Percentiles rank a stretch among this genome's conserved stretches.
Evolutionary conservation across 257 asterid species (phyloP).

Genomic region (Nicotiana tabacum): DNA sequence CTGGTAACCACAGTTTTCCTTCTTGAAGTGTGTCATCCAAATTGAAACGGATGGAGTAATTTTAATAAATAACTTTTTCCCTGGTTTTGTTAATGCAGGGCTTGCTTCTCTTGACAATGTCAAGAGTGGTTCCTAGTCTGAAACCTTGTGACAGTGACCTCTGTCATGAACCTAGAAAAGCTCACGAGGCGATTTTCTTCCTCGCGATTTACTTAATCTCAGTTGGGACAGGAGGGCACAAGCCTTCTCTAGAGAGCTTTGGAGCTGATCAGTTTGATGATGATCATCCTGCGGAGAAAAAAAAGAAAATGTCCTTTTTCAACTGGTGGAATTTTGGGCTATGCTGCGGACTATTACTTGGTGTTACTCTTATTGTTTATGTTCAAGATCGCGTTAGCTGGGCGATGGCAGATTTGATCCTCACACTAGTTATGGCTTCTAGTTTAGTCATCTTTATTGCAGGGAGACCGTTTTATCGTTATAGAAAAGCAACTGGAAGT

Average conservation of each 20-base stretch:
- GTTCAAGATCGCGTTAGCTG: constrained; percentile 57
- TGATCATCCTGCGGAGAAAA: constrained; percentile 32
- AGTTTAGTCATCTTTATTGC: constrained; percentile 43
- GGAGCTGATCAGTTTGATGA: constrained; percentile 20
- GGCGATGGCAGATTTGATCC: constrained; percentile 49
- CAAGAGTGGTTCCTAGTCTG: neutral
- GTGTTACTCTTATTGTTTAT: constrained; percentile 52
- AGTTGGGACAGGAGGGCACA: constrained; percentile 27
- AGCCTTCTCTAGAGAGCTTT: no score
- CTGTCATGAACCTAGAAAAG: neutral
- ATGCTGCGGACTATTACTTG: constrained; percentile 49
- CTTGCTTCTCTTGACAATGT: constrained; percentile 29
- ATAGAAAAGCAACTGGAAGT: constrained; percentile 53
- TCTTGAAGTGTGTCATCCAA: no score
- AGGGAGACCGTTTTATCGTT: constrained; percentile 39
- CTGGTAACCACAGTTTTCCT: neutral
- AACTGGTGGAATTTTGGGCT: constrained; percentile 80
- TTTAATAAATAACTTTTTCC: neutral
- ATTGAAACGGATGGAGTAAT: neutral
- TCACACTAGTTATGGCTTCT: constrained; percentile 38
- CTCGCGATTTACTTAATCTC: constrained; percentile 43
- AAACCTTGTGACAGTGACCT: constrained; percentile 32
- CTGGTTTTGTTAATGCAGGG: constrained; percentile 28
- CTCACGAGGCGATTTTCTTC: constrained; percentile 46
- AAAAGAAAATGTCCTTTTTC: constrained; percentile 58